Evolutionary conservation across 805 yeast species (phyloP), one percentile per base, ranked within the genome.

Genomic region (Monosporozyma solicola): DNA sequence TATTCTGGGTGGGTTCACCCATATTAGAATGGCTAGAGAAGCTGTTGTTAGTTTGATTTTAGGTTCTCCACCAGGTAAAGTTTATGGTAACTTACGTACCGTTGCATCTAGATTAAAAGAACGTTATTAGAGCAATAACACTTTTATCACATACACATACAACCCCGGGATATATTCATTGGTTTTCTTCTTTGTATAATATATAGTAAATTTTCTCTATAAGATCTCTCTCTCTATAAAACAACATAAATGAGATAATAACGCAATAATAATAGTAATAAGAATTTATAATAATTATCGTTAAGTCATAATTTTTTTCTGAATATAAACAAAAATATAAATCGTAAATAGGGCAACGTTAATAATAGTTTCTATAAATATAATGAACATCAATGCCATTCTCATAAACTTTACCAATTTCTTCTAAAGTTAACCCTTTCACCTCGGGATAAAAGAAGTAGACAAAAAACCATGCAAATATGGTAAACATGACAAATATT

Each of bases 31-130:
- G 85, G 99, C 99, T n/a, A 82, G 98, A 73, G 96, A 90, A 72
- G 84, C 98, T 15, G 96, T 94, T 33, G 97, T 94, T 55, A 82
- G 92, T 58, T 78, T 94, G 66, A 94, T 94, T 73, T 79, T 94
- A 63, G 99, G 99, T 75, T 84, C 95, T 56, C 99, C 98, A 43
- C 99, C 99, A 41, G 97, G 98, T 59, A 94, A 94, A 72, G 96
- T 94, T 54, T 94, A 94, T 68, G 98, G 98, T 59, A 94, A 94
- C 70, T 78, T 94, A 71, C 87, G 99, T 74, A 89, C 95, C 41
- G 95, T 94, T 61, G 97, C 98, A 48, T 87, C 97, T 11, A 82
- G 99, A 73, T 81, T 94, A 84, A 94, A 94, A 74, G 99, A 94
- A 72, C 83, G 98, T 65, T 94, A 87, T 70, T 94, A 58, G 41